Conservation (phyloP, 306 rosid species). For the Medicago truncatula region DNA sequence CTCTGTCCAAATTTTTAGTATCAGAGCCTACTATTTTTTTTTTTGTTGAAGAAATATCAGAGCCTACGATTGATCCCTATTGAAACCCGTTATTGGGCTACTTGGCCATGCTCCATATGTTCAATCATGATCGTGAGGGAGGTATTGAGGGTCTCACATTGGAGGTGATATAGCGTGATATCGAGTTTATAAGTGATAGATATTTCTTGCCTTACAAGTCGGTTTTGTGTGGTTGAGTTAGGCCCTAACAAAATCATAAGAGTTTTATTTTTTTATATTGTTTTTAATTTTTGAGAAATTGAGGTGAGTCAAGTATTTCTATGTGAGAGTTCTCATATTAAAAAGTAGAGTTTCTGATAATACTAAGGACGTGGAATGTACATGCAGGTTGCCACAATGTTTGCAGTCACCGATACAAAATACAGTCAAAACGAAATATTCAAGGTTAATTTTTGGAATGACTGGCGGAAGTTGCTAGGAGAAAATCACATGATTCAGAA, state of each 20-base stretch:
- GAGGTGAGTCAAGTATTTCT: conserved; percentile 12
- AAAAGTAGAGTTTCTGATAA: neutral
- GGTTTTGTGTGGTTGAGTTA: conserved; percentile 1
- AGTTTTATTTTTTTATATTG: too few species aligned
- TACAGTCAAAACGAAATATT: too few species aligned
- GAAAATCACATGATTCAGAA: conserved; percentile 83
- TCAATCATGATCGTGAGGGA: neutral
- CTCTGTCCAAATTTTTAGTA: neutral
- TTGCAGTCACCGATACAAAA: conserved; percentile 41
- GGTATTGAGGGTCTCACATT: neutral
- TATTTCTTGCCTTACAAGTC: neutral
- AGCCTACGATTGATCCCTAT: neutral
- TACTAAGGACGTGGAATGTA: conserved; percentile 32
- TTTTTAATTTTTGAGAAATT: too few species aligned
- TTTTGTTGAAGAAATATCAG: neutral
- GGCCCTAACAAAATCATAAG: too few species aligned
- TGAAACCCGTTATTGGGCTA: neutral
- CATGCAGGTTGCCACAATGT: conserved; percentile 24
- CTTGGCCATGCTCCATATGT: neutral
- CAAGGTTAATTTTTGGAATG: conserved; percentile 5
- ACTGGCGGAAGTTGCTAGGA: conserved; percentile 82
- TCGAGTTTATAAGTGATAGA: neutral
- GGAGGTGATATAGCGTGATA: neutral
- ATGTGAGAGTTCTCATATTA: neutral
- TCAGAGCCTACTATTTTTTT: too few species aligned